These are phyloP conservation scores for Senna tora DNA, from an alignment of 306 rosid genomes.

Conservation along the genomic window DNA sequence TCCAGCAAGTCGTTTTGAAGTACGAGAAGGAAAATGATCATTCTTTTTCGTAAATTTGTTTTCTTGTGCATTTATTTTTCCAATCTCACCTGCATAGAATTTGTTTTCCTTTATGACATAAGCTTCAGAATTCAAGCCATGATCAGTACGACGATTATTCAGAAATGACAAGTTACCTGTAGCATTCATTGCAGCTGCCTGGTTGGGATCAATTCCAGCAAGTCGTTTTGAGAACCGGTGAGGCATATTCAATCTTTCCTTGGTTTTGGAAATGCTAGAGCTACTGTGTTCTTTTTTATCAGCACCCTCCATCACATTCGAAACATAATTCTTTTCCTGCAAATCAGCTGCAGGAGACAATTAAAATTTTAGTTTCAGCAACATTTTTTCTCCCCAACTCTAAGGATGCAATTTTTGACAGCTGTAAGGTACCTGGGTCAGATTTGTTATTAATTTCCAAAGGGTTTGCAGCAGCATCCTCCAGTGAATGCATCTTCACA, in stretches of 20 bases:
- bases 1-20: constrained; percentile 65
- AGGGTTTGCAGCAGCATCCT: constrained; percentile 44
- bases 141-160: constrained; percentile 16
- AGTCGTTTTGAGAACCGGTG: constrained; percentile 73
- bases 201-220: constrained; percentile 67
- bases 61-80: constrained; percentile 28
- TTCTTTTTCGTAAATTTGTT: constrained; percentile 52
- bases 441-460: constrained; percentile 41
- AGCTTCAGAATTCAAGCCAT: constrained; percentile 24
- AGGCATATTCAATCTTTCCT: constrained; percentile 49
- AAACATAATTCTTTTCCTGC: constrained; percentile 39
- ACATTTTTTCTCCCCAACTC: constrained; percentile 11
- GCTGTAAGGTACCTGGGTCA: constrained; percentile 35
- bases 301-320: constrained; percentile 27
- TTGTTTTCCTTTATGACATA: constrained; percentile 31
- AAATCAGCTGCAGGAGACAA: constrained; percentile 39
- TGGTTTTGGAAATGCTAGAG: constrained; percentile 41
- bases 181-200: constrained; percentile 44
- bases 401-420: constrained; percentile 33
- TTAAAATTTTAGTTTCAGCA: constrained; percentile 31
- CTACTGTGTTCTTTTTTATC: constrained; percentile 33
- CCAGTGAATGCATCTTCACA: constrained; percentile 42
- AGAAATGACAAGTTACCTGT: constrained; percentile 53
- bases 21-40: constrained; percentile 47
- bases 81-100: constrained; percentile 36